phyloP scores from a whole-genome alignment of 768 basidiomycete species.

The Trametopsis cervina region DNA sequence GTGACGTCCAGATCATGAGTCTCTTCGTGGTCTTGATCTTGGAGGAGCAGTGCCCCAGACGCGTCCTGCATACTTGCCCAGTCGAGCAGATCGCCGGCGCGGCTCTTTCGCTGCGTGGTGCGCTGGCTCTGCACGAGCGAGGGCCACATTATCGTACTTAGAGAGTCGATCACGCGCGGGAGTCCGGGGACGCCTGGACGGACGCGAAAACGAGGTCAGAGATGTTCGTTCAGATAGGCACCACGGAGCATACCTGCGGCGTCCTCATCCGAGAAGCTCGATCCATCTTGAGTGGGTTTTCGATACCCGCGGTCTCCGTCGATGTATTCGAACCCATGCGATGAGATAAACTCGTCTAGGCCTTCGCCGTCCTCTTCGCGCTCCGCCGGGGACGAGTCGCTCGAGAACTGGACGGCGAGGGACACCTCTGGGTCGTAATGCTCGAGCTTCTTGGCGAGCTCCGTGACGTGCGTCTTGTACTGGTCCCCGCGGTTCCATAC shows the following conservation, averaged over 20 bases:
- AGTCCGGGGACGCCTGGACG: slow-evolving; percentile 33
- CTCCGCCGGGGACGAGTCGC: slow-evolving; percentile 18
- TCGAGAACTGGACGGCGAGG: slow-evolving; percentile 52
- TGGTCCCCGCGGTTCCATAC: slow-evolving; percentile 63
- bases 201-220: background rate
- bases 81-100: slow-evolving; percentile 30
- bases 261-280: slow-evolving; percentile 15
- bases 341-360: slow-evolving; percentile 60
- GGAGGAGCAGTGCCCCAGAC: slow-evolving; percentile 23
- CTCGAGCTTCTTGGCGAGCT: slow-evolving; percentile 40
- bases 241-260: slow-evolving; percentile 14
- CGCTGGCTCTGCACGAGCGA: slow-evolving; percentile 49
- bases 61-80: slow-evolving; percentile 34
- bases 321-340: slow-evolving; percentile 72
- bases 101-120: slow-evolving; percentile 22
- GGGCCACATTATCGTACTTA: slow-evolving; percentile 88
- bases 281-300: slow-evolving; percentile 13
- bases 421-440: slow-evolving; percentile 62
- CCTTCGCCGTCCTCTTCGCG: slow-evolving; percentile 41
- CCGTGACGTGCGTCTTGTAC: slow-evolving; percentile 49
- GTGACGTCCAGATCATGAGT: slow-evolving; percentile 19
- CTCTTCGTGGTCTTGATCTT: slow-evolving; percentile 10
- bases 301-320: slow-evolving; percentile 36
- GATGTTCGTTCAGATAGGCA: background rate
- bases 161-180: slow-evolving; percentile 66